Evolutionary conservation across 2,329 filamentous ascomycete species (phyloP), one percentile per base, ranked within the genome.

Genomic region (Pseudocercospora ulei): DNA sequence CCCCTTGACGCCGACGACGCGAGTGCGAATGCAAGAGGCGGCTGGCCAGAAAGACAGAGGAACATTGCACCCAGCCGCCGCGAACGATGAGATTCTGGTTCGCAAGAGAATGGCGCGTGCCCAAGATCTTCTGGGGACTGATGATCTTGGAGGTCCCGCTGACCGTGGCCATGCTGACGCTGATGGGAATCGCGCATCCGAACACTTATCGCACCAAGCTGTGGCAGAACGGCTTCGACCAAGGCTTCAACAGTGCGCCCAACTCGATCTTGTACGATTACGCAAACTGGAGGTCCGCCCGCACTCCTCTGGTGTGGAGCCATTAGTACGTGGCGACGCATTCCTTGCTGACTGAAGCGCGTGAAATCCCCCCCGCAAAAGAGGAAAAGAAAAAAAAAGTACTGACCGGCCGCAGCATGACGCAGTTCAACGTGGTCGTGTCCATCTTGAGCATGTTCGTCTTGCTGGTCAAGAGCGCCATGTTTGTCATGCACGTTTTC

Each of bases 371-470:
- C 9, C n/a, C 30, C 7, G 28, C 18, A 12, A n/a, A 18, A n/a
- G 16, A 33, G 18, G 23, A 12, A 6, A 12, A 27, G 18, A 11
- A 23, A 25, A n/a, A 27, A 6, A 3, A n/a, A n/a, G 3, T 8
- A 40, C 43, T 49, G 41, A 47, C 31, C 17, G 31, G 5, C 11
- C 11, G 18, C 55, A 87, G 82, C 39, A 67, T 84, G 46, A 85
- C 82, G 31, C 69, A 79, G 51, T 84, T 74, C 64, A 85, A 87
- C 55, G 75, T 86, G 50, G 78, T 79, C 56, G 79, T 86, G 50
- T 80, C 80, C 23, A 72, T 88, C 49, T 67, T 85, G 38, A 78
- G 76, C 41, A 78, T 82, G 59, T 88, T 88, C 66, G 69, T 85
- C 57, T 71, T 84, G 46, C 70, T 87, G 28, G 67, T 71, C 59